Percentiles rank a stretch among this genome's conserved stretches.
These are phyloP conservation scores for Penicillium corylophilum DNA, from an alignment of 2,329 filamentous ascomycete species.

Conservation along the genomic window DNA sequence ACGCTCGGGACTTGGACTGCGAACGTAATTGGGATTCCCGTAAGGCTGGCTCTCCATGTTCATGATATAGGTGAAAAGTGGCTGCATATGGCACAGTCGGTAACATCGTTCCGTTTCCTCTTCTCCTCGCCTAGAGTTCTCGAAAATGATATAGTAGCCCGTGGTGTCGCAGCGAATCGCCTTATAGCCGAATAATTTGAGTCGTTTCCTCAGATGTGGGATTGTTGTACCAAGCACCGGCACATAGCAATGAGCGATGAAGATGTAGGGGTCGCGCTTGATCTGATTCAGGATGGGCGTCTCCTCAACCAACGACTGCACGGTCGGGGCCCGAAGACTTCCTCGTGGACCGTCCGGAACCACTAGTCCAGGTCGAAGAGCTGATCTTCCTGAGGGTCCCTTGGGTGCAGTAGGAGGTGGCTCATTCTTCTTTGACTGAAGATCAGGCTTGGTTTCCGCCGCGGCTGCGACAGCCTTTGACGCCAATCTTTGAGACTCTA, in stretches of 20 bases:
- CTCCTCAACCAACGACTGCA: slow-evolving; percentile 60
- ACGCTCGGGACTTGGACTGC: slow-evolving; percentile 47
- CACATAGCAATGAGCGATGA: slow-evolving; percentile 81
- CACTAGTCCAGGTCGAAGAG: slow-evolving; percentile 32
- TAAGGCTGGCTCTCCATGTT: slow-evolving; percentile 79
- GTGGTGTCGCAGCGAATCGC: slow-evolving; percentile 79
- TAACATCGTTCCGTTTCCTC: slow-evolving; percentile 80
- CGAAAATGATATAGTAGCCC: slow-evolving; percentile 91
- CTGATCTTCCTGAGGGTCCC: slow-evolving; percentile 67
- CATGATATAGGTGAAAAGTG: slow-evolving; percentile 91
- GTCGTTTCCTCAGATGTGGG: slow-evolving; percentile 82
- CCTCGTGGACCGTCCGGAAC: slow-evolving; percentile 43
- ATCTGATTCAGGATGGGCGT: slow-evolving; percentile 68
- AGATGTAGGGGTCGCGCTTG: slow-evolving; percentile 81
- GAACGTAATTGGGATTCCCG: slow-evolving; percentile 63
- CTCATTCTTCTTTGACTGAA: slow-evolving; percentile 52
- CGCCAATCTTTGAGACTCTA: slow-evolving; percentile 65
- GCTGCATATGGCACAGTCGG: slow-evolving; percentile 72
- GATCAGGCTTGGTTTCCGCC: slow-evolving; percentile 35
- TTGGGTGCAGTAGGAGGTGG: slow-evolving; percentile 84
- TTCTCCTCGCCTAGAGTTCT: slow-evolving; percentile 72
- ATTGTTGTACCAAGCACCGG: slow-evolving; percentile 83
- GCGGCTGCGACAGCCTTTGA: slow-evolving; percentile 31
- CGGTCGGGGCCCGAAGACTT: slow-evolving; percentile 29
- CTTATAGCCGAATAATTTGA: slow-evolving; percentile 79